Base-by-base conservation (phyloP, 495 filamentous ascomycete genomes). In the Amniculicola lignicola region DNA sequence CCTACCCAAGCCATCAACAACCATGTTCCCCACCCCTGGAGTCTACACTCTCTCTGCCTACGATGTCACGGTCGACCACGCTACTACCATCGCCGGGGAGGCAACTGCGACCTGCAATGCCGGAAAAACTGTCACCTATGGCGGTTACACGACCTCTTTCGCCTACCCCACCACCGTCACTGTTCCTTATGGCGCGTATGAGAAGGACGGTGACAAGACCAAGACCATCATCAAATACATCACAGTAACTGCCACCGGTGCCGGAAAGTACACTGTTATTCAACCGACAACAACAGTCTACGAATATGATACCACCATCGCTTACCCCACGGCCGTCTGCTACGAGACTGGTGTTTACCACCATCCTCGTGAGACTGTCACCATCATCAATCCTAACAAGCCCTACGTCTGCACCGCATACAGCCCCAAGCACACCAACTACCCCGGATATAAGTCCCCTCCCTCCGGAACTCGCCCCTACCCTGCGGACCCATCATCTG, bases 321-420 rank as follows among this genome's bases (percentile, higher is more conserved):
- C 23, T 7, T 55, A 52, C 44, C 51, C 57, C 2, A 55, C 51
- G 11, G 43, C 37, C 37, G 39, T 12, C 18, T n/a, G 12, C 18
- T 43, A 49, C 57, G 15, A 16, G 11, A 22, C 51, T 10, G 51
- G 57, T 51, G 44, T 55, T 36, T 54, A 55, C 42, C 48, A 52
- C 45, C 45, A 55, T 44, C n/a, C 41, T 31, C 14, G 15, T 4
- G 56, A 52, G 42, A 61, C 57, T 4, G 39, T 61, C 24, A 61
- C 57, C 35, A 39, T 61, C 42, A 61, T 43, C 44, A 61, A 61
- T 35, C 15, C 50, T 19, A 11, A 41, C 36, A 10, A 61, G 57
- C 16, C 57, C 15, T 61, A 61, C 51, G 55, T 51, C 3, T 54
- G 51, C 51, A 40, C 45, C 14, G 23, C 36, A 23, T 18, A n/a